Conservation (phyloP, 306 rosid genomes). For the Cucumis cinereus region DNA sequence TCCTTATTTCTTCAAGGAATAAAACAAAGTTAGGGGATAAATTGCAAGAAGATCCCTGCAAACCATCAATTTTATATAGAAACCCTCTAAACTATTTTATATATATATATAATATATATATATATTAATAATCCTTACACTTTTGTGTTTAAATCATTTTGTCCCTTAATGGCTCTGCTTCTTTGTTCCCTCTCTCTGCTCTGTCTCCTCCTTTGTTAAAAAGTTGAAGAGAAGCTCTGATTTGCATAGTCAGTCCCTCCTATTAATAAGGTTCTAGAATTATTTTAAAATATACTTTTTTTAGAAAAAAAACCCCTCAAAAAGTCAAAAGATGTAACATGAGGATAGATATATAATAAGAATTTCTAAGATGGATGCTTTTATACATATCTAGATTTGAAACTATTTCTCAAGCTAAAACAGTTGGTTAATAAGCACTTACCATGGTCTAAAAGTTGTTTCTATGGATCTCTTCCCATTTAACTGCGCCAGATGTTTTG, state of each 20-base stretch:
- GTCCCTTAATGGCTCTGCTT: neutral
- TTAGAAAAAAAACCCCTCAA: neutral
- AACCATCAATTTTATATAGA: neutral
- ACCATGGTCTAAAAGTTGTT: neutral
- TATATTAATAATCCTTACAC: neutral
- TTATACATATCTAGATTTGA: constrained; percentile 1
- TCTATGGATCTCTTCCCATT: neutral
- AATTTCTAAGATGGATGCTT: neutral
- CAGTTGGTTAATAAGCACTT: neutral
- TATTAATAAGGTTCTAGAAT: neutral
- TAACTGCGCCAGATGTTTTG: constrained; percentile 73
- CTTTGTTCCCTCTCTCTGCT: neutral
- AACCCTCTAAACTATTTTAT: neutral
- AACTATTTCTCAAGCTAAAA: neutral
- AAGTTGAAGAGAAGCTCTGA: constrained; percentile 1
- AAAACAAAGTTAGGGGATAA: neutral
- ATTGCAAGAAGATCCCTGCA: neutral
- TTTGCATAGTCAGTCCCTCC: neutral
- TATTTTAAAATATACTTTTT: neutral
- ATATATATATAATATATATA: neutral
- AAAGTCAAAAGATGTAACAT: neutral
- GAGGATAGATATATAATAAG: neutral
- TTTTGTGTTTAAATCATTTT: neutral
- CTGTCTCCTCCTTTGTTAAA: constrained; percentile 4
- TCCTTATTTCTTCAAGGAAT: neutral